phyloP scores from a whole-genome alignment of 192 early-diverging fungal species.

The Dimargaris cristalligena region DNA sequence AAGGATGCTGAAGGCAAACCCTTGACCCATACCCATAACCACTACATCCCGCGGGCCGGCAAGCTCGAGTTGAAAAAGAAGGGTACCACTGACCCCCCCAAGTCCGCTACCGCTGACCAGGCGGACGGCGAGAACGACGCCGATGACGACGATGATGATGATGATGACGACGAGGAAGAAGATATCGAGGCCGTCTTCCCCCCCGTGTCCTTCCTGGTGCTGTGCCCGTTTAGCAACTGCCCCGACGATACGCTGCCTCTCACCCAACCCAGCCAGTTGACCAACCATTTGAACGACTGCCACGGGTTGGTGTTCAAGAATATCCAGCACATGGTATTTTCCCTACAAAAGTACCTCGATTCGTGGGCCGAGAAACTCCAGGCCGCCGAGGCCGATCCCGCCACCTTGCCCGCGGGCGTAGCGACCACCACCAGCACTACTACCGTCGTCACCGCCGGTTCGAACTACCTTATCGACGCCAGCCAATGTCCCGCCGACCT shows the following conservation, averaged over 20 bases:
- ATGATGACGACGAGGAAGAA: conserved; percentile 23
- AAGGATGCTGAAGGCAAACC: too few relatives aligned
- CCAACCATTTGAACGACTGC: conserved; percentile 40
- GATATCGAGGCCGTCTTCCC: conserved; percentile 20
- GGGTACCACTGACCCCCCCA: too few relatives aligned
- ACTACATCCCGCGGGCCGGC: too few relatives aligned
- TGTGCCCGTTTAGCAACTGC: conserved; percentile 52
- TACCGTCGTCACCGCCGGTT: not conserved
- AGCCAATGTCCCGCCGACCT: conserved; percentile 34
- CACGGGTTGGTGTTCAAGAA: conserved; percentile 52
- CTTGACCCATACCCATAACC: too few relatives aligned
- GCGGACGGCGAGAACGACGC: not conserved
- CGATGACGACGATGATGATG: conserved; percentile 13
- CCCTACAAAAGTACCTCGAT: conserved; percentile 53
- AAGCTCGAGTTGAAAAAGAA: too few relatives aligned
- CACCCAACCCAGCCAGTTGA: conserved; percentile 41
- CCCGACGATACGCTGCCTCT: conserved; percentile 21
- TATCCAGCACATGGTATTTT: conserved; percentile 60
- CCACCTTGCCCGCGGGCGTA: too few relatives aligned
- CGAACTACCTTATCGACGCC: conserved; percentile 40
- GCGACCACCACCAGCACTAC: conserved; percentile 7
- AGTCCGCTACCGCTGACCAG: not conserved
- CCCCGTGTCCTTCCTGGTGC: conserved; percentile 33
- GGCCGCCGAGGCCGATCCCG: conserved; percentile 13
- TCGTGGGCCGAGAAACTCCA: conserved; percentile 45